Percentiles rank a stretch among this genome's conserved stretches.
Conservation (phyloP, 352 stramenopile genomes). For the Phytophthora kernoviae region DNA sequence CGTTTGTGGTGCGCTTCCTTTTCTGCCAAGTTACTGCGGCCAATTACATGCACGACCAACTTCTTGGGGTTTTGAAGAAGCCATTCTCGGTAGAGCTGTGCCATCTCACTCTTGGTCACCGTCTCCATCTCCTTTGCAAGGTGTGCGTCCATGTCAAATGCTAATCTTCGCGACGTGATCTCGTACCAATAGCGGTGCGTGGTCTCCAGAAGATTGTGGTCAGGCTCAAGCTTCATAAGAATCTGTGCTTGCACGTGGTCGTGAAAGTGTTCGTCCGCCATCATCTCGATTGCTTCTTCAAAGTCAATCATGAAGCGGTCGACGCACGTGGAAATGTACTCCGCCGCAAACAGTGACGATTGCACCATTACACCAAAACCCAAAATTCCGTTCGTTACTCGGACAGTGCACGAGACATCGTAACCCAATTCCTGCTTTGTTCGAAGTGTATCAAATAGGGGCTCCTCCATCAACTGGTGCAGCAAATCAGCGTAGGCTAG, state of each 20-base stretch:
- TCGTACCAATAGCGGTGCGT: slow-evolving; percentile 85
- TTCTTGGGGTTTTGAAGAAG: slow-evolving; percentile 73
- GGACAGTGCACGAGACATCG: slow-evolving; percentile 87
- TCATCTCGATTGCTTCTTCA: slow-evolving; percentile 66
- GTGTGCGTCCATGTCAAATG: slow-evolving; percentile 75
- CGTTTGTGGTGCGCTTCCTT: slow-evolving; percentile 38
- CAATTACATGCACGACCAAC: slow-evolving; percentile 69
- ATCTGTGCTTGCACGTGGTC: slow-evolving; percentile 84
- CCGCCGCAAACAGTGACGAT: slow-evolving; percentile 73
- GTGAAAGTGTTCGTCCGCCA: slow-evolving; percentile 74
- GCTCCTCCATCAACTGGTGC: slow-evolving; percentile 90
- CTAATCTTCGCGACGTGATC: slow-evolving; percentile 69
- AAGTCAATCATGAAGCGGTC: slow-evolving; percentile 84
- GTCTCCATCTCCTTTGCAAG: slow-evolving; percentile 76
- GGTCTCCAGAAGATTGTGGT: slow-evolving; percentile 81
- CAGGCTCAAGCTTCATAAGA: slow-evolving; percentile 77
- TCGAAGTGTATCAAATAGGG: slow-evolving; percentile 85
- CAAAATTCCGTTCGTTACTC: slow-evolving; percentile 81
- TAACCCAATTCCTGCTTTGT: slow-evolving; percentile 92
- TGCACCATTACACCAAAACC: slow-evolving; percentile 85
- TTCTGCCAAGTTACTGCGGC: slow-evolving; percentile 46
- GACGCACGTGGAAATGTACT: slow-evolving; percentile 70
- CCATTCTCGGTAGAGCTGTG: slow-evolving; percentile 62
- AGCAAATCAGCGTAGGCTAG: slow-evolving; percentile 84
- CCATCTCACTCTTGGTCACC: slow-evolving; percentile 68